Evolutionary conservation across 352 stramenopile species (phyloP), one percentile per base, ranked within the genome.

Genomic region (Phytopythium montanum): DNA sequence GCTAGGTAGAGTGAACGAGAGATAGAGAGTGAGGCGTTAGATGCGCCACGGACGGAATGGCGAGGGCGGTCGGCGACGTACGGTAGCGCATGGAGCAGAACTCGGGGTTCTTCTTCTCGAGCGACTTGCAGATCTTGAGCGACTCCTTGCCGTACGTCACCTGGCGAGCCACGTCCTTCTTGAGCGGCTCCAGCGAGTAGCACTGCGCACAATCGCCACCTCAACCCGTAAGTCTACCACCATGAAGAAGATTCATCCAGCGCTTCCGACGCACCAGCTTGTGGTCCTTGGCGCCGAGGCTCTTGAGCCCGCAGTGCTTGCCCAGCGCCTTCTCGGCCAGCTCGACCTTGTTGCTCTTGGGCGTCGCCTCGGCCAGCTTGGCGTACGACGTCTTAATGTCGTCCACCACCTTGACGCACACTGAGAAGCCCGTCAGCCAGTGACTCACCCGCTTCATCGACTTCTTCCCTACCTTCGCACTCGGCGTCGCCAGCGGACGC

Each of bases 91-190:
- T 92, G 44, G 85, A 81, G 79, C 94, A 98, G 50, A 98, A 94
- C 65, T 98, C 95, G 1, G 89, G 85, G 66, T 97, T 97, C 65
- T 97, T 96, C 75, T 97, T 97, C 72, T 96, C 93, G 36, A 98
- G 76, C 21, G 70, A 78, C 79, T 98, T 88, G 85, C 95, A 98
- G 63, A 98, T 92, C 80, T 96, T 96, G 54, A 95, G 56, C 57
- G 92, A 90, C 25, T 97, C 90, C 76, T 97, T 97, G 66, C 87
- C 88, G 60, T 96, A 97, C 57, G 78, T 87, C 45, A 98, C 78
- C 51, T 97, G 92, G 53, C 91, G 85, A 49, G 90, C 93, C 39
- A 98, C 85, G 48, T 97, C 89, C 69, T 95, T 96, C 79, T 98
- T 98, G 56, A 98, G 77, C 16, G 95, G 92, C 76, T 95, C 77